phyloP scores from a whole-genome alignment of 1,284 basidiomycete species.

The Cryptococcus sp. region DNA sequence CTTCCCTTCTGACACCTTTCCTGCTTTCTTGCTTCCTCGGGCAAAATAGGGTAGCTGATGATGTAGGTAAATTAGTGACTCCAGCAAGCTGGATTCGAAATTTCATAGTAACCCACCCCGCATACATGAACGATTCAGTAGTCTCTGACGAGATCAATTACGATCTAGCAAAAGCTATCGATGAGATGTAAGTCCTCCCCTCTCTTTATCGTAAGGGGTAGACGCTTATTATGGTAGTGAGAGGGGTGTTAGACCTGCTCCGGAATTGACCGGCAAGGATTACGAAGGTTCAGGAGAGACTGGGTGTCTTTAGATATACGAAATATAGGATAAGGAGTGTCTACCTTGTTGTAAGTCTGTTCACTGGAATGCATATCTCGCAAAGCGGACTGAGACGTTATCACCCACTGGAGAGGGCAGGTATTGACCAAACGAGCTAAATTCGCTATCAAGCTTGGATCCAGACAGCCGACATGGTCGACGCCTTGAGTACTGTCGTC shows the following conservation, averaged over 20 bases:
- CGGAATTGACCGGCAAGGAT: constrained; percentile 55
- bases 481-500: neutral
- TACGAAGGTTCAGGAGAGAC: constrained; percentile 39
- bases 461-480: no score
- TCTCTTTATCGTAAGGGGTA: neutral
- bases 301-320: constrained; percentile 18
- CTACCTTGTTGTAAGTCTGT: no score
- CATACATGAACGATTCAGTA: constrained; percentile 85
- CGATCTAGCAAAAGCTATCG: constrained; percentile 84
- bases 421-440: neutral
- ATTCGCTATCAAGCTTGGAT: no score
- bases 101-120: constrained; percentile 83
- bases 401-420: neutral
- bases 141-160: constrained; percentile 90
- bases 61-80: constrained; percentile 74
- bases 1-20: neutral
- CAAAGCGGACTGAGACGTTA: no score
- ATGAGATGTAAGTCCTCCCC: constrained; percentile 70
- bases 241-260: constrained; percentile 61
- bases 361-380: no score
- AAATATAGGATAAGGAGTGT: no score
- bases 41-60: constrained; percentile 1
- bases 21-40: no score
- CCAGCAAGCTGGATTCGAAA: constrained; percentile 89
- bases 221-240: constrained; percentile 52